Evolutionary conservation across 306 rosid genomes (phyloP), one percentile per base, ranked within the genome.

Genomic region (Medicago lupulina): DNA sequence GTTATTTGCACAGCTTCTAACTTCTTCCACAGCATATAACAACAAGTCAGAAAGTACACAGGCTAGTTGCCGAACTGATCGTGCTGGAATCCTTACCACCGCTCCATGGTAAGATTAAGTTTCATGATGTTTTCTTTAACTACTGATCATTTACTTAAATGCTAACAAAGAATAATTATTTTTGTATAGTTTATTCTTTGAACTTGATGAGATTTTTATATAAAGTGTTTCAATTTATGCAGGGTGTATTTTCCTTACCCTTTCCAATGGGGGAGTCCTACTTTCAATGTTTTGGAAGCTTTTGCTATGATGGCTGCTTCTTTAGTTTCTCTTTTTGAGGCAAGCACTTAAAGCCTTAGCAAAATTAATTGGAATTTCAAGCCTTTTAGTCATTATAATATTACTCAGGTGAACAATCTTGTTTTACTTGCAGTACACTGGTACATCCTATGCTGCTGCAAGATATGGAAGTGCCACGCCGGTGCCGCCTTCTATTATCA

Each of bases 201-300:
- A 34, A 34, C 38, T 3, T 28, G 25, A 3, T 51, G 59, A 72
- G 62, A 16, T 41, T 40, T 39, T 47, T 1, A n/a, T 28, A 23
- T 46, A 11, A 11, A 49, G 12, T 13, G n/a, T 11, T 15, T 40
- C 12, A 51, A 34, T 64, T 38, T 66, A 62, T 81, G 75, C 88
- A 93, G 98, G 98, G 36, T 91, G 38, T 83, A 83, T 77, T 54
- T 91, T 75, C 98, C 97, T 39, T 86, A 83, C 47, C 97, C 98
- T 14, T 93, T 93, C 84, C 96, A 91, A 83, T 93, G 96, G 96
- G 96, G 98, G 13, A 83, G 79, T 77, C 98, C 97, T 11, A 93
- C 93, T 61, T 91, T 93, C 79, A 84, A 91, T 83, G 81, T 75
- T 0, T 89, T 90, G 25, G 97, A 93, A 83, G 87, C 93, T 80